Conservation (phyloP, 2,329 filamentous ascomycete genomes). For the Domatiomyces globalis region DNA sequence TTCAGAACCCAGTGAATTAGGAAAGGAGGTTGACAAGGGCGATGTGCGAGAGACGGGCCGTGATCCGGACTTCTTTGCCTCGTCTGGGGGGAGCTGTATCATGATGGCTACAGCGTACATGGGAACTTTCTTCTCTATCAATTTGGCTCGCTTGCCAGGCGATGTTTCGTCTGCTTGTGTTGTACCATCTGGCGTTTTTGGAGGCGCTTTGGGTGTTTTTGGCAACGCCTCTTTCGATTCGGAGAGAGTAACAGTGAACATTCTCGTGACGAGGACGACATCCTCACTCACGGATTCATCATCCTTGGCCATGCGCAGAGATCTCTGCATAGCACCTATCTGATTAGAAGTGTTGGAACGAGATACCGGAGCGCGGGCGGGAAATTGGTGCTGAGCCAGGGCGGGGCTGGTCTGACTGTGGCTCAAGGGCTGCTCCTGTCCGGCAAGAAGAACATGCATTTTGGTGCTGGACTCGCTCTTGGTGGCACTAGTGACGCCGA, state of each 20-base stretch:
- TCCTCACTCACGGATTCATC: slow-evolving; percentile 25
- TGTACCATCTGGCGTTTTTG: slow-evolving; percentile 2
- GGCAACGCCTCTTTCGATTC: slow-evolving; percentile 28
- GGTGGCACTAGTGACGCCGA: slow-evolving; percentile 43
- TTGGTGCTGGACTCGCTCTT: slow-evolving; percentile 47
- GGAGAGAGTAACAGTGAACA: slow-evolving; percentile 44
- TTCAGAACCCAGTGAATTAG: slow-evolving; percentile 16
- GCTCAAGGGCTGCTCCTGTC: slow-evolving; percentile 8
- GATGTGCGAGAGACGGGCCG: slow-evolving; percentile 17
- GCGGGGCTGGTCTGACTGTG: background rate
- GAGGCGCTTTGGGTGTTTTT: slow-evolving; percentile 11
- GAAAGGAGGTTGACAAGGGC: slow-evolving; percentile 19
- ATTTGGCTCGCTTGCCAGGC: slow-evolving; percentile 29
- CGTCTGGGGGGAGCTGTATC: slow-evolving; percentile 36
- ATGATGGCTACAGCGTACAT: slow-evolving; percentile 47
- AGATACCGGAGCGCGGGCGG: slow-evolving; percentile 7
- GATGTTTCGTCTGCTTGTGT: slow-evolving; percentile 1
- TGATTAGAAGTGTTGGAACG: slow-evolving; percentile 14
- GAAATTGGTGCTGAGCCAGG: slow-evolving; percentile 11
- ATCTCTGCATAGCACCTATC: slow-evolving; percentile 10
- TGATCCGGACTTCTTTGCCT: slow-evolving; percentile 6
- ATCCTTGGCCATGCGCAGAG: slow-evolving; percentile 1
- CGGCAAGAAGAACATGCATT: slow-evolving; percentile 38
- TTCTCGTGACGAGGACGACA: slow-evolving; percentile 43
- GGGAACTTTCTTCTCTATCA: slow-evolving; percentile 40